These are phyloP conservation scores for Skeletonema tropicum DNA, from an alignment of 108 stramenopile genomes.

Conservation along the genomic window DNA sequence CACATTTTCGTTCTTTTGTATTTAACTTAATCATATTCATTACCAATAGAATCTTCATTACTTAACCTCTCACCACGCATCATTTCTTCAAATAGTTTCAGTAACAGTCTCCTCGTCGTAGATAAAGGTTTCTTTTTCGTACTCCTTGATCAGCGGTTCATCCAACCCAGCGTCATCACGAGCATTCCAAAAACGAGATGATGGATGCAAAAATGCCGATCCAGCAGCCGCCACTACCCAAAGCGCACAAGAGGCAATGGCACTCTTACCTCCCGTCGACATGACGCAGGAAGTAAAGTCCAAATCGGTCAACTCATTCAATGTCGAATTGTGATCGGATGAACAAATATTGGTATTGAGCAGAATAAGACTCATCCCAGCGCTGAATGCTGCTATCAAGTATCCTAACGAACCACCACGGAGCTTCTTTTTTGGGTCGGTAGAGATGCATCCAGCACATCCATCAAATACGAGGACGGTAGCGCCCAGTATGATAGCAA, in stretches of 20 bases:
- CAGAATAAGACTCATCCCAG: neutral
- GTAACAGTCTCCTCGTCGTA: neutral
- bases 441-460: neutral
- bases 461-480: neutral
- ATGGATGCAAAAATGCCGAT: neutral
- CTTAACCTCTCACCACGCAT: neutral
- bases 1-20: no score
- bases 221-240: constrained; percentile 9
- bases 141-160: constrained; percentile 1
- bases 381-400: neutral
- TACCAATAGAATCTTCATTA: no score
- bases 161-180: neutral
- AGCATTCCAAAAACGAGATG: neutral
- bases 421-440: neutral
- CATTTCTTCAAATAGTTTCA: neutral
- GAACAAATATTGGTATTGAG: constrained; percentile 2
- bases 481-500: neutral
- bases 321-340: neutral
- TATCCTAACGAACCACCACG: neutral
- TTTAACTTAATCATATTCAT: no score
- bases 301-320: neutral
- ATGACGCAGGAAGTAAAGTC: constrained; percentile 5
- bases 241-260: constrained; percentile 13
- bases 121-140: neutral
- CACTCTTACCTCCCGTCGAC: constrained; percentile 12